Percentiles rank a stretch among this genome's conserved stretches.
These are phyloP conservation scores for Tetrapisispora fleetii DNA, from an alignment of 805 yeast genomes.

Conservation along the genomic window DNA sequence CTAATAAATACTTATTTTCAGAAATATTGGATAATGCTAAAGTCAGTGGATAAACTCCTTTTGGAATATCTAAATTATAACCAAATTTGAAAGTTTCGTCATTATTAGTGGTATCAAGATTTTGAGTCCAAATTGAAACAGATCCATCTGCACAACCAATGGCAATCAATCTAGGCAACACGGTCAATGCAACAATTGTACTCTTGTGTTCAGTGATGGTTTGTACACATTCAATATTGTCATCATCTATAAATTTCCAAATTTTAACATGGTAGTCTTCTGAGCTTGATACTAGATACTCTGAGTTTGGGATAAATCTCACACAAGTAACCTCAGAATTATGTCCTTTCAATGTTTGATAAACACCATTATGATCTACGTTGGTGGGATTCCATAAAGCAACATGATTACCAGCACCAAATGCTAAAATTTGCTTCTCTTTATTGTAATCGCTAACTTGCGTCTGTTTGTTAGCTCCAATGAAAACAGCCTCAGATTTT, in stretches of 20 bases:
- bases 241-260: constrained; percentile 38
- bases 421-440: constrained; percentile 41
- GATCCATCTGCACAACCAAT: constrained; percentile 60
- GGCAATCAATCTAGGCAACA: constrained; percentile 34
- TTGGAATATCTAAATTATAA: constrained; percentile 18
- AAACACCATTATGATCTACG: constrained; percentile 36
- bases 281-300: constrained; percentile 47
- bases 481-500: constrained; percentile 46
- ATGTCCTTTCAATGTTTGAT: constrained; percentile 51
- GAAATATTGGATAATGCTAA: constrained; percentile 18
- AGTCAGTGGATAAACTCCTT: constrained; percentile 22
- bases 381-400: constrained; percentile 62
- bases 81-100: constrained; percentile 9
- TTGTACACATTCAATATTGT: constrained; percentile 17
- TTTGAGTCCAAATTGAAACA: constrained; percentile 40
- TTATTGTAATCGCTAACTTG: constrained; percentile 45
- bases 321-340: constrained; percentile 57
- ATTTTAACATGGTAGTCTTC: constrained; percentile 56
- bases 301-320: constrained; percentile 39
- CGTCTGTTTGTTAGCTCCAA: constrained; percentile 64
- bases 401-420: constrained; percentile 56
- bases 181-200: constrained; percentile 48
- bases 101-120: constrained; percentile 9
- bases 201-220: constrained; percentile 35
- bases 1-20: constrained; percentile 36